These are phyloP conservation scores for Ophiocordyceps polyrhachis-furcata DNA, from an alignment of 2,329 filamentous ascomycete species.

Conservation along the genomic window DNA sequence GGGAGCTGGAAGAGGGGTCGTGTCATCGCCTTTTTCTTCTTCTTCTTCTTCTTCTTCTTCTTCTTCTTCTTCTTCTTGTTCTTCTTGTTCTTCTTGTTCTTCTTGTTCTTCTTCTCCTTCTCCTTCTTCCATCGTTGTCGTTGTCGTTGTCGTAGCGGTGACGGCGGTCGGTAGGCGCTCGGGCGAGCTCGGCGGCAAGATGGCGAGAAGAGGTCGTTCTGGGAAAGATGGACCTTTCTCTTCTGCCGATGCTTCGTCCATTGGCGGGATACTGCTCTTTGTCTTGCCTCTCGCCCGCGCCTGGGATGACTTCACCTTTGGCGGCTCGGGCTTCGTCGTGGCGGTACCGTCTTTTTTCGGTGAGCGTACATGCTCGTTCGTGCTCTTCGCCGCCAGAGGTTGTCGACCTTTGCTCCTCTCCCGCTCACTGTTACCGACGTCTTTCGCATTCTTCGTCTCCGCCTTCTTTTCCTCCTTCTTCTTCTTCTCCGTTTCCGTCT, in stretches of 20 bases:
- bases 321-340: slow-evolving; percentile 9
- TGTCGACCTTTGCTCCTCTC: slow-evolving; percentile 21
- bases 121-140: slow-evolving; percentile 3
- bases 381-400: slow-evolving; percentile 36
- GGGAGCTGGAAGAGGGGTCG: slow-evolving; percentile 31
- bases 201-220: slow-evolving; percentile 13
- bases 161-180: slow-evolving; percentile 17
- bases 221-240: slow-evolving; percentile 3
- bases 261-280: slow-evolving; percentile 8
- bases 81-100: too few species aligned
- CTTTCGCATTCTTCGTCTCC: slow-evolving; percentile 25
- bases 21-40: slow-evolving; percentile 30
- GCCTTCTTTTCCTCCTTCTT: slow-evolving; percentile 19
- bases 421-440: slow-evolving; percentile 23
- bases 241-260: slow-evolving; percentile 4
- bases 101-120: too few species aligned
- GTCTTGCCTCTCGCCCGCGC: slow-evolving; percentile 10
- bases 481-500: slow-evolving; percentile 7
- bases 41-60: too few species aligned
- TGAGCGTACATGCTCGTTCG: slow-evolving; percentile 39
- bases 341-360: slow-evolving; percentile 29
- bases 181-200: slow-evolving; percentile 30
- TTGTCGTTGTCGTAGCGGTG: too few species aligned
- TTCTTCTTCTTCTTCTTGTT: too few species aligned
- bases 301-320: slow-evolving; percentile 7